Evolutionary conservation across 140 eudicot genomes (phyloP), one percentile per base, ranked within the genome.

Genomic region (Bidens hawaiensis): DNA sequence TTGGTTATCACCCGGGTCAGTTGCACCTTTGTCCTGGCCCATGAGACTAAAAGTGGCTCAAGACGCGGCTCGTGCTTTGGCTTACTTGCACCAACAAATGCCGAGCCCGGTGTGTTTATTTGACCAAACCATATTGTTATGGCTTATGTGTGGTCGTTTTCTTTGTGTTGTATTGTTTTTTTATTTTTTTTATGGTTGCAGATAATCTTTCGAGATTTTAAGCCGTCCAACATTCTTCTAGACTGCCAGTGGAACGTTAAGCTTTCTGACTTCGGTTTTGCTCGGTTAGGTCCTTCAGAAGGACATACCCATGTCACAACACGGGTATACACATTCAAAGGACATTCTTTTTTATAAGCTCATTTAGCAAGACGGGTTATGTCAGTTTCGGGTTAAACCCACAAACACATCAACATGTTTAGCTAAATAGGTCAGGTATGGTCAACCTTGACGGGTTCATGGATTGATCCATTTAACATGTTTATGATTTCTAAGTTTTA

Each of bases 191-290:
- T n/a, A n/a, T 42, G 48, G 4, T 42, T 42, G 48, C 48, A 87
- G 96, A 74, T 87, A 69, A 87, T 87, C 57, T 87, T 76, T 64
- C 63, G 95, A 67, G 93, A 87, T 72, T 79, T 87, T 60, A 87
- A 87, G 68, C 81, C 95, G 17, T 83, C 96, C 15, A 87, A 84
- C 54, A 87, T 87, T 69, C 94, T 87, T 34, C 69, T 87, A 31
- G 96, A 87, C 31, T 89, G 76, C 72, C 71, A 84, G 15, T 87
- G 89, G 85, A 87, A 81, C 47, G 96, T 88, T 1, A 87, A 87
- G 83, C 73, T 87, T 43, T 83, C 96, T 2, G 93, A 87, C 60
- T 87, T 87, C 70, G 96, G 96, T 55, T 67, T 87, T 75, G 93
- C 94, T 36, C 64, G 89, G 51, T 67, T 87, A 72, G 96, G 89